Percentiles rank a stretch among this genome's conserved stretches.
Evolutionary conservation across 805 yeast species (phyloP).

Genomic region (Saccharomycopsis lassenensis): DNA sequence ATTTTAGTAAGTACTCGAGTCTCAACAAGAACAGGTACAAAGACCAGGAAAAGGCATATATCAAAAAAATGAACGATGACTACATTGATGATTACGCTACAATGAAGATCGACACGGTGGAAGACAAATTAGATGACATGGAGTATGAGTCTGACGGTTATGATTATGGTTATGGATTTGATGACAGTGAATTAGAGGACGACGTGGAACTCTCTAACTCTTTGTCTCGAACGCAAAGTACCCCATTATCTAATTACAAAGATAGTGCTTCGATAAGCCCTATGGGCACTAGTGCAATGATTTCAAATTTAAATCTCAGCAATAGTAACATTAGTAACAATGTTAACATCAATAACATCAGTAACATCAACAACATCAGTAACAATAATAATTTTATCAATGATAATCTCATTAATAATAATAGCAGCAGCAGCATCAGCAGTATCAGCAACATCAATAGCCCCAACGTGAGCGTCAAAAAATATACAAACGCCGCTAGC

Average conservation of each 20-base stretch:
- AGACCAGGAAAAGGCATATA: constrained; percentile 55
- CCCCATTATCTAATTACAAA: too few relatives aligned
- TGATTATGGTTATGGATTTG: constrained; percentile 14
- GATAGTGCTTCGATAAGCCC: constrained; percentile 5
- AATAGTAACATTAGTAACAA: too few relatives aligned
- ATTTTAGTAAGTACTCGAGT: constrained; percentile 6
- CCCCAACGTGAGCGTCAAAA: too few relatives aligned
- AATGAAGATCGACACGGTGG: constrained; percentile 40
- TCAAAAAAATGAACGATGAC: constrained; percentile 51
- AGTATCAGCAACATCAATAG: too few relatives aligned
- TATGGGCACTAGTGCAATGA: too few relatives aligned
- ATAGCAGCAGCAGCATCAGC: too few relatives aligned
- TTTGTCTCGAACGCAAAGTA: constrained; percentile 20
- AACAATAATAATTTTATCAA: too few relatives aligned
- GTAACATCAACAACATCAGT: background rate
- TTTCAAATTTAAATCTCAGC: too few relatives aligned
- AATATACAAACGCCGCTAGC: background rate
- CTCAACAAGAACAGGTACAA: constrained; percentile 19
- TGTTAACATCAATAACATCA: too few relatives aligned
- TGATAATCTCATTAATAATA: too few relatives aligned
- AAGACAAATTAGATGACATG: constrained; percentile 11
- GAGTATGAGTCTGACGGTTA: constrained; percentile 10
- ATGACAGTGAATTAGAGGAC: constrained; percentile 19
- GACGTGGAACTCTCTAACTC: constrained; percentile 24
- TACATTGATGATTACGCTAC: constrained; percentile 62